These are phyloP conservation scores for Aspergillus intermedius DNA, from an alignment of 2,329 filamentous ascomycete species.

Conservation along the genomic window DNA sequence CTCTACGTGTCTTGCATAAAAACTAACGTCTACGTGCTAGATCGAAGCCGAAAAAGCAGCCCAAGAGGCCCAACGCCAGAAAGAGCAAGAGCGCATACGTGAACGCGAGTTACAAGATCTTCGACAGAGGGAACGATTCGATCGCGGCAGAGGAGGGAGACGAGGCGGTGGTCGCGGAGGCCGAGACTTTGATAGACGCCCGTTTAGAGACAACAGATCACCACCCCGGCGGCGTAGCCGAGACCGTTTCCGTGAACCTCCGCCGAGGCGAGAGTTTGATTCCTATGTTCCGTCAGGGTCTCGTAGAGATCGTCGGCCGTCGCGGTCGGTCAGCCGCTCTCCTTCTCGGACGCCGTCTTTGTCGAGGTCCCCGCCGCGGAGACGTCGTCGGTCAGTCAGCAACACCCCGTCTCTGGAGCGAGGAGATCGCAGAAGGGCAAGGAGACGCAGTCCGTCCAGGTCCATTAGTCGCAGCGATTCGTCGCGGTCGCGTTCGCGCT, in stretches of 20 bases:
- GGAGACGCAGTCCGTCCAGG: slow-evolving; percentile 37
- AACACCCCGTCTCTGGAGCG: slow-evolving; percentile 37
- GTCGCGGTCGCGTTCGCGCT: slow-evolving; percentile 46
- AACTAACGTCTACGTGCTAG: slow-evolving; percentile 38
- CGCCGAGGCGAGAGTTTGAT: slow-evolving; percentile 48
- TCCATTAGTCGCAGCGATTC: slow-evolving; percentile 43
- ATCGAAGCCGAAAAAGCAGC: slow-evolving; percentile 76
- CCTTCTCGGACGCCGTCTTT: slow-evolving; percentile 26
- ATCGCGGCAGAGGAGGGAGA: slow-evolving; percentile 32
- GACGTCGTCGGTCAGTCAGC: slow-evolving; percentile 28
- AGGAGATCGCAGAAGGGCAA: slow-evolving; percentile 28
- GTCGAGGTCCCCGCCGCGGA: slow-evolving; percentile 26
- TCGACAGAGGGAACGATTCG: slow-evolving; percentile 49
- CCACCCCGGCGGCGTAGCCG: slow-evolving; percentile 46
- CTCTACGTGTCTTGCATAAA: neutral
- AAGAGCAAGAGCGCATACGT: slow-evolving; percentile 63
- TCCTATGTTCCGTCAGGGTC: slow-evolving; percentile 49
- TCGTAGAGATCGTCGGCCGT: slow-evolving; percentile 33
- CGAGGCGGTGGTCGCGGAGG: slow-evolving; percentile 30
- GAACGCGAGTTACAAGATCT: slow-evolving; percentile 65
- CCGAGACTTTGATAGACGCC: slow-evolving; percentile 44
- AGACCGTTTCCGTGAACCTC: slow-evolving; percentile 39
- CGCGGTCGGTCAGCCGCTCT: slow-evolving; percentile 27
- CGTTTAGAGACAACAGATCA: slow-evolving; percentile 45
- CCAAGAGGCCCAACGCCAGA: slow-evolving; percentile 64